Evolutionary conservation across 768 basidiomycete species (phyloP), one percentile per base, ranked within the genome.

Genomic region (Lactarius sanguifluus): DNA sequence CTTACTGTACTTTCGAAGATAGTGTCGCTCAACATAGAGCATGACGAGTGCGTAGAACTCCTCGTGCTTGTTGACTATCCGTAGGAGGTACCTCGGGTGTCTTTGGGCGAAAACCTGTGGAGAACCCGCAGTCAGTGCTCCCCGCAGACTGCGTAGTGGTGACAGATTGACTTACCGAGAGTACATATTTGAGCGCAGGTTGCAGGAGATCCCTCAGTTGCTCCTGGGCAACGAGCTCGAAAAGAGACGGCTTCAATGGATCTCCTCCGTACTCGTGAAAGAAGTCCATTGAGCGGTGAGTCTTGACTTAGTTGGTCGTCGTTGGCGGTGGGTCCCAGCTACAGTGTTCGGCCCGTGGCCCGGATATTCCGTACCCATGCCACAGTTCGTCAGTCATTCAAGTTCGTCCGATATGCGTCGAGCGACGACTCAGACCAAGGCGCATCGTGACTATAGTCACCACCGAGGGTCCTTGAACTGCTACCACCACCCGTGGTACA

Each of bases 211-310:
- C 93, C 66, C 91, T 81, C 23, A 98, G 85, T 75, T 98, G 95
- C 71, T 97, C 96, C 76, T 97, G 92, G 8, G 94, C 94, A 45
- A 97, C 81, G 13, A 98, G 85, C 74, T 98, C 96, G 72, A 96
- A 98, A 16, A 97, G 77, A 13, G 91, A 91, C 2, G 91, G 91
- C 69, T 90, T 90, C 57, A 87, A 77, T 28, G 89, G 83, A 73
- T 92, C 89, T 10, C 83, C 81, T 36, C 90, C 90, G 8, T 86
- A 79, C 71, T 90, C 87, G 71, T 88, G 89, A 78, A 90, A 90
- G 80, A 92, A 92, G 74, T 93, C 89, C 91, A 93, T 93, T 32
- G 18, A 32, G 38, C 16, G 4, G 58, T 28, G 47, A 54, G 52
- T 56, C 34, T 7, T 28, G 20, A 45, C 43, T 23, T 23, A 25